These are phyloP conservation scores for Leptographium galeiforme DNA, from an alignment of 2,329 filamentous ascomycete species.

Conservation along the genomic window DNA sequence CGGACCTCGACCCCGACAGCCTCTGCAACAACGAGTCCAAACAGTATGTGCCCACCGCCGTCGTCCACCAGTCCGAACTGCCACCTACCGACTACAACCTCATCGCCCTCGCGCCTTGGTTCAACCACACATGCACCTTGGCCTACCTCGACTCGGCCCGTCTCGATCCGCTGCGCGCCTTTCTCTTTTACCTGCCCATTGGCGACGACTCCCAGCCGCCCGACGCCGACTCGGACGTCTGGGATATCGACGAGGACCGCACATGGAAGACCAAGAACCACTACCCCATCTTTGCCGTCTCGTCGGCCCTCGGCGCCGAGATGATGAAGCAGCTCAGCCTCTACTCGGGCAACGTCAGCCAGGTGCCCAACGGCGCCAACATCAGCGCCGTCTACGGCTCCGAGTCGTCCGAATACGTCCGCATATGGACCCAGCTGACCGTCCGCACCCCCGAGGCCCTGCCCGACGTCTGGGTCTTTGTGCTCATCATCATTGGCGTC, in stretches of 20 bases:
- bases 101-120: constrained; percentile 80
- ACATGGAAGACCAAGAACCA: constrained; percentile 59
- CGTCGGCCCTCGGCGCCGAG: constrained; percentile 48
- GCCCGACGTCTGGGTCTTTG: constrained; percentile 71
- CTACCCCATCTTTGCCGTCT: constrained; percentile 75
- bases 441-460: constrained; percentile 35
- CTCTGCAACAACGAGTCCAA: constrained; percentile 50
- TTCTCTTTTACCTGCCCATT: constrained; percentile 50
- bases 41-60: constrained; percentile 59
- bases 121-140: constrained; percentile 56
- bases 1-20: constrained; percentile 45
- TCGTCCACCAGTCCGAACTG: constrained; percentile 58
- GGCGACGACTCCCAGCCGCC: constrained; percentile 50
- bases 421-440: constrained; percentile 43
- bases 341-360: constrained; percentile 64
- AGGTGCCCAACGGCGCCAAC: constrained; percentile 43
- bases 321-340: constrained; percentile 59
- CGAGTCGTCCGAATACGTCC: constrained; percentile 44
- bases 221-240: constrained; percentile 45
- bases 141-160: constrained; percentile 55
- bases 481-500: constrained; percentile 56
- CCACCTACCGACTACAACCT: constrained; percentile 56
- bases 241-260: constrained; percentile 56
- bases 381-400: constrained; percentile 41
- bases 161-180: constrained; percentile 43